Percentiles rank a stretch among this genome's conserved stretches.
Evolutionary conservation across 208 protist species (phyloP).

Genomic region (Cochliopodium minus): DNA sequence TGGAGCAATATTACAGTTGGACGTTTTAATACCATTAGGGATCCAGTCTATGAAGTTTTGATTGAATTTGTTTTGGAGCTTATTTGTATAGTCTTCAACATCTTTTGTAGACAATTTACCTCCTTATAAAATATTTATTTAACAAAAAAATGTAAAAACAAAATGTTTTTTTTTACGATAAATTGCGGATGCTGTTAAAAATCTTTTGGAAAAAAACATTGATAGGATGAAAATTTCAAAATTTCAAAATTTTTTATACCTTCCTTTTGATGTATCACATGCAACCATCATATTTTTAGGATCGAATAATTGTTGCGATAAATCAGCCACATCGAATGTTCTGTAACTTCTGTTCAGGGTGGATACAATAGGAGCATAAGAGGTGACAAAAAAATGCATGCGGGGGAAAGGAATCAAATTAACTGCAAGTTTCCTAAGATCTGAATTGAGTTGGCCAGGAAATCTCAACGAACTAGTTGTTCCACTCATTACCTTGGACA

Average conservation of each 20-base stretch:
- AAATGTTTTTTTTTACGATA: too few relatives aligned
- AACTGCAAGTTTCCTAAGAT: conserved; percentile 77
- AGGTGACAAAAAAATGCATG: conserved; percentile 91
- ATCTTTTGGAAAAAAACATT: too few relatives aligned
- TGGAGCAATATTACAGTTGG: conserved; percentile 66
- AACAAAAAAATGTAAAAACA: too few relatives aligned
- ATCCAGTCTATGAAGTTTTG: conserved; percentile 84
- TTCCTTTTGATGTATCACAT: conserved; percentile 62
- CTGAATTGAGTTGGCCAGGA: conserved; percentile 72
- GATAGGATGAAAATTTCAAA: too few relatives aligned
- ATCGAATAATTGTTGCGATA: conserved; percentile 85
- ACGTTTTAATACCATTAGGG: conserved; percentile 78
- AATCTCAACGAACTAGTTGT: conserved; percentile 78
- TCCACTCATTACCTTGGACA: conserved; percentile 68
- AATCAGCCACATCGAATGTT: conserved; percentile 57
- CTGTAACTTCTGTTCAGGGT: conserved; percentile 45
- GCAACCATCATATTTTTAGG: conserved; percentile 87
- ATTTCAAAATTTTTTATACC: too few relatives aligned
- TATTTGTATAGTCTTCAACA: conserved; percentile 83
- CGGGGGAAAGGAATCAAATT: conserved; percentile 86
- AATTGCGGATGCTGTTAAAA: conserved; percentile 21
- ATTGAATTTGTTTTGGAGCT: conserved; percentile 78
- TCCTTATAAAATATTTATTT: too few relatives aligned
- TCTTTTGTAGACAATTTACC: conserved; percentile 83
- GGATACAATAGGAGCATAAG: conserved; percentile 78